These are phyloP conservation scores for Magnolia officinalis DNA, from an alignment of 164 flowering plant genomes.

Conservation along the genomic window DNA sequence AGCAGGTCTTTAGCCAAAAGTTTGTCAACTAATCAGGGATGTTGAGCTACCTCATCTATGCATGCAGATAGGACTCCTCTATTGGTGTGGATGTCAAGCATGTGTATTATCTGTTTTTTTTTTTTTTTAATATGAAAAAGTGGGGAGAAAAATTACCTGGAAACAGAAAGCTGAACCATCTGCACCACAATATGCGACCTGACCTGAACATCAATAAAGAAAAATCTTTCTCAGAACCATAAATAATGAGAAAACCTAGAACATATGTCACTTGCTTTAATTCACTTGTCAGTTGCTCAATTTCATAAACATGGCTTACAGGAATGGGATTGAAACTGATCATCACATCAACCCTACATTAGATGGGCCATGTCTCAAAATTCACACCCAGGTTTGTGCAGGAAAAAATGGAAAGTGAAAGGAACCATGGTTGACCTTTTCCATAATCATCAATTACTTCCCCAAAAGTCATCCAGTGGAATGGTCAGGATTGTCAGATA, in stretches of 20 bases:
- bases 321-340: too few relatives aligned
- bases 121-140: background rate
- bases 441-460: background rate
- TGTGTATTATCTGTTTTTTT: too few relatives aligned
- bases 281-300: too few relatives aligned
- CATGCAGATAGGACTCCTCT: background rate
- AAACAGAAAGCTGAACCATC: conserved; percentile 73
- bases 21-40: background rate
- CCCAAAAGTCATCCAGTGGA: background rate
- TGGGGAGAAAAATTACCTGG: conserved; percentile 44
- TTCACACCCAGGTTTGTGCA: too few relatives aligned
- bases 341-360: too few relatives aligned
- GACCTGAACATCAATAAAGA: conserved; percentile 36
- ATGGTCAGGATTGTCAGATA: background rate
- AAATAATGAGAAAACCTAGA: too few relatives aligned
- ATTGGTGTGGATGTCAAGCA: too few relatives aligned
- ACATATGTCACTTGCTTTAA: too few relatives aligned
- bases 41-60: background rate
- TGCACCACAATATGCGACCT: conserved; percentile 79
- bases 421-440: background rate
- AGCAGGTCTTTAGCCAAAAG: background rate
- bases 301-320: too few relatives aligned
- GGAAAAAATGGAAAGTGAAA: background rate
- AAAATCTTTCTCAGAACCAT: too few relatives aligned
- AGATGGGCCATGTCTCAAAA: too few relatives aligned